Evolutionary conservation across 176 grass and related monocot species (phyloP).

Genomic region (Avena insularis): DNA sequence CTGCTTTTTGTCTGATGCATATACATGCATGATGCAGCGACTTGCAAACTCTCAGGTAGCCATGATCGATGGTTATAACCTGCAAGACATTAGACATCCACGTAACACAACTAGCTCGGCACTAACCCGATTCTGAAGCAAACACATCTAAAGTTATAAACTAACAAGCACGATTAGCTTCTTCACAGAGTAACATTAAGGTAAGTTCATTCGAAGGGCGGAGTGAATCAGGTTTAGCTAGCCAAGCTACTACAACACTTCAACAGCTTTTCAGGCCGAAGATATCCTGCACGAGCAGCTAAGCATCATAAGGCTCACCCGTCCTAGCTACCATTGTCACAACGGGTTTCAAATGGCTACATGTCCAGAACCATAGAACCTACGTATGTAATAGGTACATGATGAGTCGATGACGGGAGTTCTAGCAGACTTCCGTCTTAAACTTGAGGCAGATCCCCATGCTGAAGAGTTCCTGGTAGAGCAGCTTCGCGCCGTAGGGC

Average conservation of each 20-base stretch:
- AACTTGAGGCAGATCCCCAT: constrained; percentile 97
- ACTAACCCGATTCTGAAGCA: neutral
- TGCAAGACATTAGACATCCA: neutral
- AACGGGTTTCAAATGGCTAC: constrained; percentile 18
- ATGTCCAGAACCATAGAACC: neutral
- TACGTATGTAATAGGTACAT: constrained; percentile 29
- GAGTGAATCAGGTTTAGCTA: too few species aligned
- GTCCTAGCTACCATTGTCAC: neutral
- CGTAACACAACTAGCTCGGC: neutral
- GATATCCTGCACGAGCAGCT: too few species aligned
- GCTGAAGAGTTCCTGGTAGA: constrained; percentile 93
- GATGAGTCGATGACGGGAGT: neutral
- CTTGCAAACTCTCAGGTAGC: neutral
- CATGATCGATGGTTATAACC: neutral
- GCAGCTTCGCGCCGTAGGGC: constrained; percentile 87
- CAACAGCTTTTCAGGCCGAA: too few species aligned
- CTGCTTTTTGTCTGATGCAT: neutral
- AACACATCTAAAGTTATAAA: too few species aligned
- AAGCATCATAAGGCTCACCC: too few species aligned
- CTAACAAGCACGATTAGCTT: too few species aligned
- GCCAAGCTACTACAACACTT: too few species aligned
- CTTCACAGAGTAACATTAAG: too few species aligned
- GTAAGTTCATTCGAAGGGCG: too few species aligned
- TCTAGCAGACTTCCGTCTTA: constrained; percentile 73
- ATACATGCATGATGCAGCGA: neutral